Evolutionary conservation across 192 early-diverging fungal species (phyloP).

Genomic region (Rhizophagus clarus): DNA sequence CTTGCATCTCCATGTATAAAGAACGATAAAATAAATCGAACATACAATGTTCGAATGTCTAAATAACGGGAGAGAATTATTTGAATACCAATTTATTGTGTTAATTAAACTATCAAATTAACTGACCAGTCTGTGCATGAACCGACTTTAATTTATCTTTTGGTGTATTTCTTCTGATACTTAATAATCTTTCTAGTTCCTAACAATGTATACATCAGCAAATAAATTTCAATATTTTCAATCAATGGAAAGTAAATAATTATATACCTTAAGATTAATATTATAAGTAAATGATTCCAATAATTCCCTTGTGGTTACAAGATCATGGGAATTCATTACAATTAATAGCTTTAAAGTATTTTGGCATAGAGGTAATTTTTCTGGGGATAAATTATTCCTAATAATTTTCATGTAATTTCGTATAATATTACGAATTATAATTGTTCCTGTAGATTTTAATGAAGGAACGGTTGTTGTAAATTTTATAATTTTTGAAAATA

Average conservation of each 20-base stretch:
- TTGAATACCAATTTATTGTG: background rate
- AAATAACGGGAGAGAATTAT: background rate
- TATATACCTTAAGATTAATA: slow-evolving; percentile 50
- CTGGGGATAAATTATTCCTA: slow-evolving; percentile 64
- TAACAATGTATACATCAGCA: slow-evolving; percentile 2
- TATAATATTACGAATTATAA: slow-evolving; percentile 52
- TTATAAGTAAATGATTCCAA: slow-evolving; percentile 73
- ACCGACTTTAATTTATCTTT: slow-evolving; percentile 34
- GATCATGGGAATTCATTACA: slow-evolving; percentile 59
- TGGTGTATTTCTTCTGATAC: slow-evolving; percentile 35
- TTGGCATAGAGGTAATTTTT: slow-evolving; percentile 61
- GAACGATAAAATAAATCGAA: slow-evolving; percentile 79
- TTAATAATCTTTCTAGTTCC: slow-evolving; percentile 44
- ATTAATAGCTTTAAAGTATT: slow-evolving; percentile 63
- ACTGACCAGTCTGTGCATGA: background rate
- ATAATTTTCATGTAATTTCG: slow-evolving; percentile 67
- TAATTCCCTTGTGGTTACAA: slow-evolving; percentile 65
- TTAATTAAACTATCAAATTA: slow-evolving; percentile 7
- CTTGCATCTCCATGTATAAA: slow-evolving; percentile 67
- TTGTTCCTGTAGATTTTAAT: slow-evolving; percentile 42
- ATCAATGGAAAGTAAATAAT: slow-evolving; percentile 8
- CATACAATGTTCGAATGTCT: slow-evolving; percentile 73
- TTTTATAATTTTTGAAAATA: slow-evolving; percentile 60
- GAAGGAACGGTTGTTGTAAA: slow-evolving; percentile 43
- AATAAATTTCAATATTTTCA: background rate